Evolutionary conservation across 257 asterid genomes (phyloP).

Genomic region (Buddleja alternifolia): DNA sequence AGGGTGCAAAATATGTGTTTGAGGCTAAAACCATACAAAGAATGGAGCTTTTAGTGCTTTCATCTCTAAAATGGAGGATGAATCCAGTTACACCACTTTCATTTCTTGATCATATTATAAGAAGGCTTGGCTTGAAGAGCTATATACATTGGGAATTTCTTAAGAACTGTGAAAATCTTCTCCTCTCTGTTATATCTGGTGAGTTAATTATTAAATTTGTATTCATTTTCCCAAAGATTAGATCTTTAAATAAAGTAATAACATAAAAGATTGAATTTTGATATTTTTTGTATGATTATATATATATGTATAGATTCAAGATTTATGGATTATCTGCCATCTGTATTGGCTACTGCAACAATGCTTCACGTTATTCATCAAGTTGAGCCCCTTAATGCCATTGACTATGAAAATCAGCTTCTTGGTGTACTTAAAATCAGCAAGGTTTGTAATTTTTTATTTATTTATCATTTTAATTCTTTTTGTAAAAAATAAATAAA

Average conservation of each 20-base stretch:
- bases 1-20: slow-evolving; percentile 58
- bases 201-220: slow-evolving; percentile 8
- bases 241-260: slow-evolving; percentile 14
- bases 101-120: slow-evolving; percentile 73
- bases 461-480: neutral
- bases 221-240: slow-evolving; percentile 15
- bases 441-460: slow-evolving; percentile 50
- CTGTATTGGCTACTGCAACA: slow-evolving; percentile 81
- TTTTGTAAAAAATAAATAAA: neutral
- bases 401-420: slow-evolving; percentile 71
- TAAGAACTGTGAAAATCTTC: slow-evolving; percentile 59
- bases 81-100: slow-evolving; percentile 92
- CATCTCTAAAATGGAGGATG: slow-evolving; percentile 86
- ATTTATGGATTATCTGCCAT: slow-evolving; percentile 59
- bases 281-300: too few relatives aligned
- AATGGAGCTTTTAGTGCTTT: slow-evolving; percentile 89
- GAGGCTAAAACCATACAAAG: slow-evolving; percentile 80
- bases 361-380: slow-evolving; percentile 82
- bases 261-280: too few relatives aligned
- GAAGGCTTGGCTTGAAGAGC: slow-evolving; percentile 70
- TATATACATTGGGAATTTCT: slow-evolving; percentile 64
- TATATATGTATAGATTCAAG: slow-evolving; percentile 61
- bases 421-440: slow-evolving; percentile 64
- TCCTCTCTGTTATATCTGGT: slow-evolving; percentile 73
- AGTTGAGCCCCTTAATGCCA: slow-evolving; percentile 54